A percentile compares a stretch with the other conserved stretches of the same genome.
phyloP scores from a whole-genome alignment of 139 green algal species.

The Coccomyxa sp. region DNA sequence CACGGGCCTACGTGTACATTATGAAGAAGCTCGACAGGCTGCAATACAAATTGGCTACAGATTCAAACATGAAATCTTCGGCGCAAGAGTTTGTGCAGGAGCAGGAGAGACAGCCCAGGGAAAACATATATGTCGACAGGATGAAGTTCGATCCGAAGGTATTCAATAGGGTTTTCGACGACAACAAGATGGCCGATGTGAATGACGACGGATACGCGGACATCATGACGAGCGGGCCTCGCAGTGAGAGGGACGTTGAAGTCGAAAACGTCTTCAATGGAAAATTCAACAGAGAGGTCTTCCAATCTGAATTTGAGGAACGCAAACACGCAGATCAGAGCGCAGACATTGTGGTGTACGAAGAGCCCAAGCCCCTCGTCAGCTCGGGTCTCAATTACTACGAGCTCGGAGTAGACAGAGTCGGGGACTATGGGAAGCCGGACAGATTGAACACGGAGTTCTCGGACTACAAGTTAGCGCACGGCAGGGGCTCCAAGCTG shows the following conservation, averaged over 20 bases:
- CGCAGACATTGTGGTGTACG: background rate
- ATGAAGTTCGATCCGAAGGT: background rate
- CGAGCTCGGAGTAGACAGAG: background rate
- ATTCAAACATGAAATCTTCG: background rate
- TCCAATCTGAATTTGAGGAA: background rate
- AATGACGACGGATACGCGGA: background rate
- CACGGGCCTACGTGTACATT: background rate
- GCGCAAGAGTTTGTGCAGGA: background rate
- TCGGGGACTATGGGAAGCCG: background rate
- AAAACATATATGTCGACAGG: conserved; percentile 1
- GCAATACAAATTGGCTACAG: background rate
- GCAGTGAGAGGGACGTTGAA: background rate
- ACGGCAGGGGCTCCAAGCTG: background rate
- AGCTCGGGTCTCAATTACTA: background rate
- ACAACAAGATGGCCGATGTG: background rate
- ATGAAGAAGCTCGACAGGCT: background rate
- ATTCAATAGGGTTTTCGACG: background rate
- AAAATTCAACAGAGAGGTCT: background rate
- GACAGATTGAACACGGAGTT: background rate
- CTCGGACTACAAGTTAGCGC: background rate
- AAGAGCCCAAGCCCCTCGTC: background rate
- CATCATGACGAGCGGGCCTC: background rate
- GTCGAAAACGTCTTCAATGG: background rate
- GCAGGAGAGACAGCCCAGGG: background rate
- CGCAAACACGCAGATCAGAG: background rate